Base-by-base conservation (phyloP, 345 rosid genomes). In the thale cress (Arabidopsis thaliana) region DNA sequence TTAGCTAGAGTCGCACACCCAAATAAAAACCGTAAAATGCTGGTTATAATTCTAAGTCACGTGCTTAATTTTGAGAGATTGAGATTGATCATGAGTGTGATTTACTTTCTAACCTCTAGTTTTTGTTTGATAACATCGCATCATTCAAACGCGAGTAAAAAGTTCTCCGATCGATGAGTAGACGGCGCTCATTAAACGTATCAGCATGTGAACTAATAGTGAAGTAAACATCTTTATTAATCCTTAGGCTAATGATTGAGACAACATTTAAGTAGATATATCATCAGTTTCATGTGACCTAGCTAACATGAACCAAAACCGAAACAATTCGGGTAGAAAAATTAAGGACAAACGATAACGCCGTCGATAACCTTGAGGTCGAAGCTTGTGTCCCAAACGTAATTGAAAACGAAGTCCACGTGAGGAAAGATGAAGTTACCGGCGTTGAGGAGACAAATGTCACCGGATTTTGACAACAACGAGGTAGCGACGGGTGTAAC, bases 301-400 rank as follows among this genome's bases (percentile, higher is more conserved):
- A 56, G 12, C 41, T 36, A 50, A 23, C 14, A 66, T 50, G 20
- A 16, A 61, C 14, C n/a, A 32, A 52, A 52, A 52, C 59, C 32
- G 32, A 61, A 52, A 45, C 4, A 33, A 13, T 30, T 7, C 10
- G 13, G 60, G 9, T 46, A 61, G 1, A 24, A 24, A 37, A 20
- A 4, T 50, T 66, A 50, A 40, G 41, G 1, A 28, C 25, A 57
- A 33, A 55, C 32, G 32, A 49, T 1, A 0, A 14, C 42, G 8
- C 59, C 78, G 5, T 56, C 50, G 16, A 65, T 12, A 66, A 74
- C 59, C 23, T 20, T 65, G 51, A 66, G 14, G 16, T 74, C 51
- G 50, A n/a, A 74, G 37, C 59, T 74, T 1, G 59, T 65, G 55
- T 65, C 72, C 78, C 78, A 74, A 4, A 38, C 71, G 42, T 74